Evolutionary conservation across 2,329 filamentous ascomycete genomes (phyloP), one percentile per base, ranked within the genome.

Genomic region (Exserohilum turcica): DNA sequence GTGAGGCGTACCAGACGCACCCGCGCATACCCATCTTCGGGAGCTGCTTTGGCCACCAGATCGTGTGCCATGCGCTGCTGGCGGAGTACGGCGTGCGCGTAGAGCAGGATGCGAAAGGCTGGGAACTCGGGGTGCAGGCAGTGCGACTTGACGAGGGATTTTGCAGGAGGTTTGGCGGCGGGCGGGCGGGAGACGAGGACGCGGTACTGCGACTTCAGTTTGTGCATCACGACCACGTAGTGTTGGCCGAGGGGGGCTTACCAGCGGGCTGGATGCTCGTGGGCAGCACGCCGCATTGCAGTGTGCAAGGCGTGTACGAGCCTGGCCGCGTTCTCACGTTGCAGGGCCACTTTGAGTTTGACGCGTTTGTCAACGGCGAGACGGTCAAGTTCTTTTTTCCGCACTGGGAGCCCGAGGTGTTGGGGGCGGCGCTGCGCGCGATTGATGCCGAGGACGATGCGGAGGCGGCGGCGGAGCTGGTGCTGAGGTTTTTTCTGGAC

Each of bases 301-400:
- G 43, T 79, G 77, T 54, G 58, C 52, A 79, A 50, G 78, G 77
- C 0, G 48, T 78, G 5, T 77, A 75, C 51, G 57, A 76, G 50
- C 60, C 70, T 1, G 71, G 73, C 0, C 63, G 75, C 0, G 62
- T 79, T 0, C 61, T 80, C 15, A 79, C 76, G 0, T 73, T 72
- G 21, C 76, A 79, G 40, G 77, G 77, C 0, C 76, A 79, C 54
- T 77, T 76, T 18, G 77, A 79, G 49, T 80, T 79, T 59, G 74
- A 79, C 54, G 50, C 63, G 0, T 77, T 76, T 47, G 63, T 78
- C 8, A 78, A 76, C 44, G 59, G 65, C 0, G 74, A 78, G 61
- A 74, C 68, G 1, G 45, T 77, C 36, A 72, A 71, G 35, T 66
- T 70, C 2, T 76, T 77, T 51, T 72, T 73, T 7, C 56, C 50